Evolutionary conservation across 164 flowering plant genomes (phyloP).

Genomic region (Piper betle): DNA sequence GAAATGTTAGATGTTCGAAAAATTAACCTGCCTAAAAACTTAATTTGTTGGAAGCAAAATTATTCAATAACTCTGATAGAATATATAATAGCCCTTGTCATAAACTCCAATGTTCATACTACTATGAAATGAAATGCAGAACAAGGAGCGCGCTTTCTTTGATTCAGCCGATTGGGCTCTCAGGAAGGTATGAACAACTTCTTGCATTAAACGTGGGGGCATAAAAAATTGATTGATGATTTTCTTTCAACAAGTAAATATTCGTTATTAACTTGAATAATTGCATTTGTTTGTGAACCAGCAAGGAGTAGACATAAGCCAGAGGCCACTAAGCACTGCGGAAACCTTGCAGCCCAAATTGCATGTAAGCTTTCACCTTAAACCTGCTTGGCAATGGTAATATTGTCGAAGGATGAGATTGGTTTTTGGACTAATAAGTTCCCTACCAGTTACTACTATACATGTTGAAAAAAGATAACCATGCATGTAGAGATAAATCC

Average conservation of each 20-base stretch:
- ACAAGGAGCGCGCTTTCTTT: conserved; percentile 37
- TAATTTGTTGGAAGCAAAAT: not conserved
- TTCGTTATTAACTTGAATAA: not conserved
- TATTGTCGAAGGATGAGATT: not conserved
- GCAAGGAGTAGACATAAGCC: conserved; percentile 58
- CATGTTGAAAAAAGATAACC: too few species aligned
- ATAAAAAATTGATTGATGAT: too few species aligned
- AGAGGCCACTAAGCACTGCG: conserved; percentile 31
- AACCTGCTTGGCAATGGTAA: too few species aligned
- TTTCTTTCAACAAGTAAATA: too few species aligned
- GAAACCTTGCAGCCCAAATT: conserved; percentile 68
- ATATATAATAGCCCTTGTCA: too few species aligned
- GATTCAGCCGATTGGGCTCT: conserved; percentile 94
- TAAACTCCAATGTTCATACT: too few species aligned
- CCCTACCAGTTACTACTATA: too few species aligned
- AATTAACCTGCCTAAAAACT: too few species aligned
- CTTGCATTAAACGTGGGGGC: not conserved
- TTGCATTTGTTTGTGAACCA: not conserved
- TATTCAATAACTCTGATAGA: too few species aligned
- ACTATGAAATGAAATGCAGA: conserved; percentile 2
- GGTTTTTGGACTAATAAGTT: too few species aligned
- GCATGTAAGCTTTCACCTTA: conserved; percentile 27
- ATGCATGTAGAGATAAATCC: too few species aligned
- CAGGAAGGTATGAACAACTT: conserved; percentile 44
- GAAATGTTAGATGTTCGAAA: too few species aligned